A percentile compares a stretch with the other conserved stretches of the same genome.
Conservation (phyloP, 345 rosid genomes). For the Isatis tinctoria region DNA sequence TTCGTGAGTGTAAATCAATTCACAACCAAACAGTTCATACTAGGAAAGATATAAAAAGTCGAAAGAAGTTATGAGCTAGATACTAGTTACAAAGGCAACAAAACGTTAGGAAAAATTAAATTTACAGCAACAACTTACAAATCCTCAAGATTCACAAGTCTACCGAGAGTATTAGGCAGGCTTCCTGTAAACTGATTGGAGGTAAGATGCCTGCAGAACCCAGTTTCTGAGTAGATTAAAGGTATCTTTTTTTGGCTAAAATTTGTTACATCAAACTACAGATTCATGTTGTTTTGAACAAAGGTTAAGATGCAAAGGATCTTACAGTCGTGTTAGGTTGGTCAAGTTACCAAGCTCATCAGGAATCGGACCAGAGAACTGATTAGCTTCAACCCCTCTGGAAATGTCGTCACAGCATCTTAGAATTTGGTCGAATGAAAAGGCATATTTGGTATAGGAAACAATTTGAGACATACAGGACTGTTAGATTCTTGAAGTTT, state of each 20-base stretch:
- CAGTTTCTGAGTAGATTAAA: neutral
- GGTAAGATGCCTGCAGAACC: constrained; percentile 36
- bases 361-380: constrained; percentile 50
- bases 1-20: neutral
- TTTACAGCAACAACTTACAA: constrained; percentile 10
- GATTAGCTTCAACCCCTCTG: constrained; percentile 56
- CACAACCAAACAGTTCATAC: neutral
- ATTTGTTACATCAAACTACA: neutral
- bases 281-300: neutral
- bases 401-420: neutral
- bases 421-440: neutral
- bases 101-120: neutral
- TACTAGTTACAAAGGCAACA: neutral
- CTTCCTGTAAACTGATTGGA: constrained; percentile 41
- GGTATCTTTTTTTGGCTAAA: neutral
- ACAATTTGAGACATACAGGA: constrained; percentile 35
- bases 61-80: too few relatives aligned
- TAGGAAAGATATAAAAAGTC: neutral
- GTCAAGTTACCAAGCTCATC: constrained; percentile 45
- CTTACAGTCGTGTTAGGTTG: constrained; percentile 44
- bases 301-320: neutral
- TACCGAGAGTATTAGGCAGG: constrained; percentile 34
- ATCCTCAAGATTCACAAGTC: constrained; percentile 23
- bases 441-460: neutral
- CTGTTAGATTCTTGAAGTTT: constrained; percentile 38